Evolutionary conservation across 2,329 filamentous ascomycete genomes (phyloP).

Genomic region (Colletotrichum sp.): DNA sequence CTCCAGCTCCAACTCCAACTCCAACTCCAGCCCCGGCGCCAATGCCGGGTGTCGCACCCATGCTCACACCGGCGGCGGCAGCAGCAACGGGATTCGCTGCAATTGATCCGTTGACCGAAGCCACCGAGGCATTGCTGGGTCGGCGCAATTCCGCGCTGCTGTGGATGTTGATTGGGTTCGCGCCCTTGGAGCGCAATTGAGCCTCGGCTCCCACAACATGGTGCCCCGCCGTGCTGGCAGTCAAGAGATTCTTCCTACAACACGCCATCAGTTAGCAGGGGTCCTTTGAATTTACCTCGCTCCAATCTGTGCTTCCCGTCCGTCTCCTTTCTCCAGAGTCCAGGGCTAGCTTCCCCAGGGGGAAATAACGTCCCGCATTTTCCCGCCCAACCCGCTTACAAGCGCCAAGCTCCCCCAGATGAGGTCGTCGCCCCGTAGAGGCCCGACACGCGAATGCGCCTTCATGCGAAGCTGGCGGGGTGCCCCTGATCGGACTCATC

Average conservation of each 20-base stretch:
- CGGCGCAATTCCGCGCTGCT: conserved; percentile 42
- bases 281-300: background rate
- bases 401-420: background rate
- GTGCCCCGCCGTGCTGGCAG: conserved; percentile 40
- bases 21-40: conserved; percentile 17
- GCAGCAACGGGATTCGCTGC: conserved; percentile 1
- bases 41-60: conserved; percentile 1
- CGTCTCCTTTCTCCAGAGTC: background rate
- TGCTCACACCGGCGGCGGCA: background rate
- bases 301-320: background rate
- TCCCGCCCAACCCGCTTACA: background rate
- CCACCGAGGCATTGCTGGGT: conserved; percentile 35
- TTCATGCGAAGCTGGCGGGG: background rate
- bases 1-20: conserved; percentile 11
- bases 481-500: background rate
- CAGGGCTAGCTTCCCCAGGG: background rate
- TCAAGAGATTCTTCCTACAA: conserved; percentile 49
- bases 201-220: conserved; percentile 46
- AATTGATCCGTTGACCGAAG: conserved; percentile 28
- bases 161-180: conserved; percentile 36
- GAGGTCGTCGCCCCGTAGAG: background rate
- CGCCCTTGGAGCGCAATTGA: conserved; percentile 44
- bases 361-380: background rate
- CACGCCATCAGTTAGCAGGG: background rate
- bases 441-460: background rate